Percentiles rank a stretch among this genome's conserved stretches.
phyloP scores from a whole-genome alignment of 2,329 filamentous ascomycete genomes.

The Emmonsiellopsis sp. region DNA sequence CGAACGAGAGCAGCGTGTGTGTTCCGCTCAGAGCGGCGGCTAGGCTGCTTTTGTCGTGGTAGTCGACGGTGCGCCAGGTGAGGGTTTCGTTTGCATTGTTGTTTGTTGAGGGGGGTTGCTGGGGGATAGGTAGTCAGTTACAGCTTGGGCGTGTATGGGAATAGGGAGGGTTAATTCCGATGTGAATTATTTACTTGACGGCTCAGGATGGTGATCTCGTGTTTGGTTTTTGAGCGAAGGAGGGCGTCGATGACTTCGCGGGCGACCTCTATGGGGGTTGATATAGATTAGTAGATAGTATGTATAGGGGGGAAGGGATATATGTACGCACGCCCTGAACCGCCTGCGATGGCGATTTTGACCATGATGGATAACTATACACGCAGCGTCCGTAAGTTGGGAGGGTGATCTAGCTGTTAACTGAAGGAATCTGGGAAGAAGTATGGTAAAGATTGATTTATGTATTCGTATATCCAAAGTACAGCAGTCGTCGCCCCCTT shows the following conservation, averaged over 20 bases:
- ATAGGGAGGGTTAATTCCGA: neutral
- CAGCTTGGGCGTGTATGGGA: constrained; percentile 6
- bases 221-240: constrained; percentile 35
- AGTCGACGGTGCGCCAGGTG: constrained; percentile 35
- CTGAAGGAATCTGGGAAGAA: no score
- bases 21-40: constrained; percentile 33
- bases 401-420: no score
- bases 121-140: constrained; percentile 4
- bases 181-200: constrained; percentile 27
- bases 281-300: neutral
- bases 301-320: no score
- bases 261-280: constrained; percentile 37
- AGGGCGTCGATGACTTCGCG: constrained; percentile 44
- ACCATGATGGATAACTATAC: constrained; percentile 3
- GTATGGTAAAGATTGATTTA: no score
- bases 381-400: no score
- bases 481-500: no score
- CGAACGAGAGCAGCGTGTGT: constrained; percentile 46
- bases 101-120: neutral
- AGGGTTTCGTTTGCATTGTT: constrained; percentile 2
- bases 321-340: constrained; percentile 4
- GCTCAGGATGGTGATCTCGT: constrained; percentile 44
- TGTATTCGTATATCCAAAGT: no score
- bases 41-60: constrained; percentile 32
- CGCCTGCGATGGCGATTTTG: constrained; percentile 5